These are phyloP conservation scores for Puccinia novopanici DNA, from an alignment of 1,284 basidiomycete species.

Conservation along the genomic window DNA sequence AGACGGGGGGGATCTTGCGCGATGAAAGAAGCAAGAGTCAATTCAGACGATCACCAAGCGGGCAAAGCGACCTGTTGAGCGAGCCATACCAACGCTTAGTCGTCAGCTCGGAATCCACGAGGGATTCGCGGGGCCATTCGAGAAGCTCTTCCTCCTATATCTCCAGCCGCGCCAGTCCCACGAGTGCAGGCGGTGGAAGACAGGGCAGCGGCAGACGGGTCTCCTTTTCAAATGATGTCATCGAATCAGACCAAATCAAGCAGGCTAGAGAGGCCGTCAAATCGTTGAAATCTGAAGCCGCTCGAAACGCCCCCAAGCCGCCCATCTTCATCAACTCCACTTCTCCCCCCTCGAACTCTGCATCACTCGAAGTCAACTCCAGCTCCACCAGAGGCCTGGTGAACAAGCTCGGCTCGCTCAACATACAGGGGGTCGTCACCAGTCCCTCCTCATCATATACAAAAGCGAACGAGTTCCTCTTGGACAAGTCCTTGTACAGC, in stretches of 20 bases:
- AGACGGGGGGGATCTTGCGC: constrained; percentile 6
- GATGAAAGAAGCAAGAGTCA: constrained; percentile 15
- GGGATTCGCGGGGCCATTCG: neutral
- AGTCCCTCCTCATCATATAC: neutral
- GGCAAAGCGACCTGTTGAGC: neutral
- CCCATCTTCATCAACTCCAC: neutral
- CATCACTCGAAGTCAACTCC: neutral
- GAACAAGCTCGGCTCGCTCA: neutral
- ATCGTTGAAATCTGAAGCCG: constrained; percentile 3
- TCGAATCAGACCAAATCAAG: constrained; percentile 24
- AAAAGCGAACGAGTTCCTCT: constrained; percentile 12
- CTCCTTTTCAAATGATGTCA: constrained; percentile 34
- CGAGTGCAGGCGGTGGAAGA: neutral
- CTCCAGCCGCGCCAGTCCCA: neutral
- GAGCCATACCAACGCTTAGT: neutral
- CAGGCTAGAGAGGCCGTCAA: constrained; percentile 2
- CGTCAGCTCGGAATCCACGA: neutral
- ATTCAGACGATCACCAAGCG: constrained; percentile 6
- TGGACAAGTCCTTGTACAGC: constrained; percentile 1
- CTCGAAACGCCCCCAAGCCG: neutral
- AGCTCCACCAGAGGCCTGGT: neutral
- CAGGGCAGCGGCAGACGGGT: neutral
- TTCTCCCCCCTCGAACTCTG: neutral
- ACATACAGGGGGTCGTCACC: neutral
- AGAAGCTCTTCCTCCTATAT: constrained; percentile 16